Evolutionary conservation across 257 asterid genomes (phyloP), one percentile per base, ranked within the genome.

Genomic region (Penstemon eatonii): DNA sequence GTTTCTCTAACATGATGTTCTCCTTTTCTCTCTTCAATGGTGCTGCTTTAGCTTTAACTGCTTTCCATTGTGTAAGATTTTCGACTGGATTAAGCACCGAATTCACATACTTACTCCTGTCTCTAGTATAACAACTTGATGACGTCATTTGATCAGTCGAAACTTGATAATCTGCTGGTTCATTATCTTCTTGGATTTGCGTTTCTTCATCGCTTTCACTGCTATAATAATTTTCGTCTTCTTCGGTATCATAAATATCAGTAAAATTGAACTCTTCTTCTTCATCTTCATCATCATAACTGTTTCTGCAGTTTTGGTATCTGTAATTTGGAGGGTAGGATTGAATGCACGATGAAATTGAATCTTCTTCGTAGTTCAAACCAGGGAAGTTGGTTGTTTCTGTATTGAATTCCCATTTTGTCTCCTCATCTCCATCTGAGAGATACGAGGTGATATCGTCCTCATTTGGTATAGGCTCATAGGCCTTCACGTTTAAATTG

Each of bases 81-180:
- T 90, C 94, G 50, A 90, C 85, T 54, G 90, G 94, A 78, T 65
- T 83, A n/a, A 90, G 87, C 83, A 90, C 93, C 11, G 83, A 78
- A 25, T 3, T 62, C 13, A 42, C 81, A 45, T 55, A 64, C 45
- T 49, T 47, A 18, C 72, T 74, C 71, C 74, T 79, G 15, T 67
- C 73, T 56, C 83, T 51, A 18, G 62, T 68, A 38, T 11, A 45
- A 3, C 42, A 56, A 44, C 60, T 72, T 7, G 78, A 69, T 74
- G 66, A 25, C 33, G 40, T 63, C 36, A 45, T 18, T 44, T 62
- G 66, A 40, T 25, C 66, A 18, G 13, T 19, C 7, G 9, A 10
- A 71, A 63, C 66, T 38, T 50, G 60, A 44, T 70, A 18, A 25
- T 67, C 76, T 50, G 66, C 76, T 54, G 66, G 11, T 54, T 75